Evolutionary conservation across 192 early-diverging fungal species (phyloP), one percentile per base, ranked within the genome.

Genomic region (Coemansia reversa): DNA sequence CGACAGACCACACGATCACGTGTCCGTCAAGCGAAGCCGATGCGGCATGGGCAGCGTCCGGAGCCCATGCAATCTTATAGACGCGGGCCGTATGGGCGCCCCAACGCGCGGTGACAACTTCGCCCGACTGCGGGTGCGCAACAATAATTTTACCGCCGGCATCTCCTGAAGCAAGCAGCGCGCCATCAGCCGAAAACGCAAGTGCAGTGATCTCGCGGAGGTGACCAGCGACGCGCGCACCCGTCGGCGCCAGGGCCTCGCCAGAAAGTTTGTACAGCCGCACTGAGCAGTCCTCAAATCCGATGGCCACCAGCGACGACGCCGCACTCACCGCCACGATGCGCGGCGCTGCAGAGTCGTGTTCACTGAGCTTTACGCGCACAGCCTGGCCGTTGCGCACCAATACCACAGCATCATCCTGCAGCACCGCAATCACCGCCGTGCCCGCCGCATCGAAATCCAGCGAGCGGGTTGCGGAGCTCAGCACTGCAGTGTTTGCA

Each of bases 71-170:
- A 29, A 98, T 70, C 8, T 79, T 77, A 63, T 90, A 92, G 49
- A 98, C 83, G n/a, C 93, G 87, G 27, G 89, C 92, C 4, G 84
- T 88, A 72, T 98, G 96, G 77, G 91, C 92, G 24, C 91, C 88
- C 95, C 95, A 98, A 22, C 89, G 87, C 55, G 83, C 66, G n/a
- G 86, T 74, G 33, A 75, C 76, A 0, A 79, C 32, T 24, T 79
- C 74, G 49, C 86, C 84, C 3, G 83, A 78, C 0, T 58, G 70
- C 0, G 88, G 75, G 47, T 87, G 83, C 56, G 89, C 91, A 3
- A 92, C 89, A 35, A 85, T 63, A 51, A 98, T 91, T 68, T 90
- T 92, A 33, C 94, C 88, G 22, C 82, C 80, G 14, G 86, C 72
- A 66, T 98, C 94, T 35, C 90, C 96, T 0, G 84, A 85, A 5